Conservation (phyloP, 148 eudicot species). For the Suaeda aralocaspica region DNA sequence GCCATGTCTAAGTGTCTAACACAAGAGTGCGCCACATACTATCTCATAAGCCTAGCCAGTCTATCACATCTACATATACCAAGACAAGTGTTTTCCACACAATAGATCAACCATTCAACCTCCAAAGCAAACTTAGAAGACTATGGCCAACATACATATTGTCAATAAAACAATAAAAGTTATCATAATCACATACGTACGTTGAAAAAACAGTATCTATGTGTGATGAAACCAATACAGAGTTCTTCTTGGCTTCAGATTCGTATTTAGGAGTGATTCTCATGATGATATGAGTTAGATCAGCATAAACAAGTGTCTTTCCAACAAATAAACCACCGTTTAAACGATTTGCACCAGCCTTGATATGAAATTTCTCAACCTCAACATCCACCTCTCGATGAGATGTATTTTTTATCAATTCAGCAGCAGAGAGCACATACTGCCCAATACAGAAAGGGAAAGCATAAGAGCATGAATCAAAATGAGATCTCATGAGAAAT, state of each 20-base stretch:
- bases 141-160: not conserved
- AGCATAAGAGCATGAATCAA: not conserved
- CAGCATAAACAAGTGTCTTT: conserved; percentile 76
- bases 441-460: conserved; percentile 31
- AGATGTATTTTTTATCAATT: conserved; percentile 60
- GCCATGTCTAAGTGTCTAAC: too few relatives aligned
- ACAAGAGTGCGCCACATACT: too few relatives aligned
- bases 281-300: conserved; percentile 68
- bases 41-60: too few relatives aligned
- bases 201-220: conserved; percentile 78
- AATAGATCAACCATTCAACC: too few relatives aligned
- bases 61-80: too few relatives aligned
- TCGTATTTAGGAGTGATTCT: conserved; percentile 74
- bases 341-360: conserved; percentile 67
- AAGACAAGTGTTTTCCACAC: too few relatives aligned
- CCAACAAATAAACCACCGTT: conserved; percentile 74
- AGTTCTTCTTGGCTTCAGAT: conserved; percentile 66
- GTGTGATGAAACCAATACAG: conserved; percentile 88
- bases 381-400: conserved; percentile 95
- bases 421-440: conserved; percentile 67
- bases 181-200: conserved; percentile 38
- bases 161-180: not conserved
- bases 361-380: conserved; percentile 73
- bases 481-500: not conserved
- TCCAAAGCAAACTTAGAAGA: not conserved